Base-by-base conservation (phyloP, 78 protist species). In the Polysphondylium violaceum region DNA sequence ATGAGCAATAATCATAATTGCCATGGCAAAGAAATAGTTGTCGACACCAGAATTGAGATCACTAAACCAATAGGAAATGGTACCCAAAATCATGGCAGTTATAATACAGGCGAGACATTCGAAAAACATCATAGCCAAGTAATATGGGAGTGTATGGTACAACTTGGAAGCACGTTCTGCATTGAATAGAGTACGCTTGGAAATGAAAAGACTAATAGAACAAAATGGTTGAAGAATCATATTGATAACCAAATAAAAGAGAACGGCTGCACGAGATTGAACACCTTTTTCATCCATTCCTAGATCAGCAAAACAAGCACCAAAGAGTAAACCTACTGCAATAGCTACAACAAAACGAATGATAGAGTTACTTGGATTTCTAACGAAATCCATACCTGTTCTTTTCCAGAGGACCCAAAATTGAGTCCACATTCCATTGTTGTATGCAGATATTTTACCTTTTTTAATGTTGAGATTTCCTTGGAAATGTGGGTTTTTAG, bases 141-240 rank as follows among this genome's bases (percentile, higher is more conserved):
- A 78, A 69, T 78, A 78, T 31, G 88, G 88, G 3, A 78, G 51
- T 2, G 88, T 78, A 21, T 78, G 88, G 27, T 78, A 78, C 31
- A 78, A 75, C 23, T 31, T 31, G 11, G 88, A 65, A 1, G 88
- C 88, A n/a, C 88, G 41, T 17, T 78, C 88, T 2, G 88, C 88
- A 25, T 78, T 78, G 50, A 78, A 78, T 6, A 78, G 64, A 3
- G 88, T 78, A 44, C 88, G 72, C 27, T 78, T 78, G 19, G 75
- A 64, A 47, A 78, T 78, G 63, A 78, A 78, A 6, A 78, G 27
- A 78, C 76, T 64, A 69, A 78, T 63, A 0, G 88, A 78, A 6
- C 64, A 44, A 25, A 78, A 78, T 44, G 88, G 88, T 36, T 78
- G 88, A 16, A 78, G 75, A 64, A 78, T 69, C 88, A 78, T 78